Conservation (phyloP, 768 basidiomycete species). For the Hygrocybe coccinea region DNA sequence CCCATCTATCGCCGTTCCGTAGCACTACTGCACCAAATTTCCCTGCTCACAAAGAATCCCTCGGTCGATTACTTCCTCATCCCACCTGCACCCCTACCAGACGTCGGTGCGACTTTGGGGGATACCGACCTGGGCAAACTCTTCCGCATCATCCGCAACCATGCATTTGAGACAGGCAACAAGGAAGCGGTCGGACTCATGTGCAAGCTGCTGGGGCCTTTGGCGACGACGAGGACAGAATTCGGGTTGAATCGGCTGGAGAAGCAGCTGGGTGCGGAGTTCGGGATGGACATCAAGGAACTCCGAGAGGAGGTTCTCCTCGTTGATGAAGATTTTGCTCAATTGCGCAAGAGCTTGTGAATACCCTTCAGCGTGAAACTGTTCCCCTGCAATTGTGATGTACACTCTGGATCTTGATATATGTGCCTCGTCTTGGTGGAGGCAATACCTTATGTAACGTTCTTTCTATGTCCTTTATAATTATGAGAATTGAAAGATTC, state of each 20-base stretch:
- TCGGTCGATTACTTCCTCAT: constrained; percentile 1
- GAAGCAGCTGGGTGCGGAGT: neutral
- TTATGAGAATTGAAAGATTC: too few species aligned
- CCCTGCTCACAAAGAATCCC: neutral
- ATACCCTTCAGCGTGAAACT: too few species aligned
- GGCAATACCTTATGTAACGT: too few species aligned
- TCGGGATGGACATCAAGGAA: neutral
- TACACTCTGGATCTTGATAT: too few species aligned
- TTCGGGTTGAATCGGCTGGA: neutral
- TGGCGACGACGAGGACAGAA: neutral
- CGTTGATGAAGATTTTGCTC: too few species aligned
- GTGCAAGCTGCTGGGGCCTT: neutral
- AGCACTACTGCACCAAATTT: neutral
- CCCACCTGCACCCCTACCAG: neutral
- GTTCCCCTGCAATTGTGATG: too few species aligned
- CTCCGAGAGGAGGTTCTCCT: neutral
- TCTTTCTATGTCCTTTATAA: too few species aligned
- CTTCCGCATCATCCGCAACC: neutral
- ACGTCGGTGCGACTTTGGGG: neutral
- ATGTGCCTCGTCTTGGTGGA: too few species aligned
- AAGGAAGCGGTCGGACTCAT: neutral
- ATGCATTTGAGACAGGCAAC: neutral
- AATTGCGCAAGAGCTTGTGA: too few species aligned
- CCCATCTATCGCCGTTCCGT: neutral
- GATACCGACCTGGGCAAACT: neutral